Evolutionary conservation across 805 yeast genomes (phyloP).

Genomic region (Monosporozyma solicola): DNA sequence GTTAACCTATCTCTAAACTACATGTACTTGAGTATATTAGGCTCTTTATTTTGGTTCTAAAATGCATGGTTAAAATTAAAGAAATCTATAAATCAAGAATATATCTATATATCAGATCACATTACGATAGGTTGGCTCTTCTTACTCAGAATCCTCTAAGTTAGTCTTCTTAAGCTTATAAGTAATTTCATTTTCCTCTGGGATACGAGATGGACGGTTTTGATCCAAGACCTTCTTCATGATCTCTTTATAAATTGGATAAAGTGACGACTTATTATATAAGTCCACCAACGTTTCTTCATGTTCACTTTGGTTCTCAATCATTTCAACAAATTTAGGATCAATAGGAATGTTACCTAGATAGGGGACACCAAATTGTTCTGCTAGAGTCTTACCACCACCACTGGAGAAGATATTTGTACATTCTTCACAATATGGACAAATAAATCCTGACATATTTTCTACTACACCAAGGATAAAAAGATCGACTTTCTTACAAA

Average conservation of each 20-base stretch:
- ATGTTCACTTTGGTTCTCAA: constrained; percentile 47
- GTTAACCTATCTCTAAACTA: too few relatives aligned
- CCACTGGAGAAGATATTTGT: constrained; percentile 90
- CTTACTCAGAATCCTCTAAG: not conserved
- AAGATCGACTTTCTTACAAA: constrained; percentile 79
- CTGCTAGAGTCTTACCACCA: constrained; percentile 75
- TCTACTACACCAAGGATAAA: constrained; percentile 80
- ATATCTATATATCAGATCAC: not conserved
- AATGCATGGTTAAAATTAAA: not conserved
- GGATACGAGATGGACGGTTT: constrained; percentile 15
- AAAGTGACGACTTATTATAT: constrained; percentile 29
- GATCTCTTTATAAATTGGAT: constrained; percentile 39
- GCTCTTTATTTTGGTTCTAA: not conserved
- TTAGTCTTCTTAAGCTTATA: not conserved
- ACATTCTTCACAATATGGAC: constrained; percentile 89
- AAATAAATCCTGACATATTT: constrained; percentile 93
- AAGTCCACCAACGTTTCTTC: constrained; percentile 28
- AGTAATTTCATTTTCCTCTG: not conserved
- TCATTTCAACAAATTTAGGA: constrained; percentile 78
- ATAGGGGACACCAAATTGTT: constrained; percentile 50
- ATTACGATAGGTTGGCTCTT: not conserved
- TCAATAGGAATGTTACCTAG: constrained; percentile 90
- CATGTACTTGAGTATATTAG: too few relatives aligned
- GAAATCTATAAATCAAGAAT: not conserved
- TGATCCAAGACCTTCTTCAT: constrained; percentile 31